A percentile compares a stretch with the other conserved stretches of the same genome.
phyloP scores from a whole-genome alignment of 345 rosid species.

The Diplotaxis tenuifolia region DNA sequence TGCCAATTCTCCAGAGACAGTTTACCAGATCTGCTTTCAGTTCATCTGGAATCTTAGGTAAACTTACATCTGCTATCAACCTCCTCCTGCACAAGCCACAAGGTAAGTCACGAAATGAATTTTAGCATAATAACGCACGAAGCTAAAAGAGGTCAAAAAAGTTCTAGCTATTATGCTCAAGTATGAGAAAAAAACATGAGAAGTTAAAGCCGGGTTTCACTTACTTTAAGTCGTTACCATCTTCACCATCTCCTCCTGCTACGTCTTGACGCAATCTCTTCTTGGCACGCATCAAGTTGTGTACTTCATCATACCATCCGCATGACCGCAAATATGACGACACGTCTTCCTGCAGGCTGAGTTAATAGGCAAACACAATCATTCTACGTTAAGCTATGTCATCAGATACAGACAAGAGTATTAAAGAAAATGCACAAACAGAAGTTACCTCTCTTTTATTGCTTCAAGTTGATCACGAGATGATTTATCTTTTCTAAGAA shows the following conservation, averaged over 20 bases:
- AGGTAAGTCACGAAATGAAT: not conserved
- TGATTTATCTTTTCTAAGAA: conserved; percentile 60
- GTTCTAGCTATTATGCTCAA: not conserved
- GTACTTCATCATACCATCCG: conserved; percentile 69
- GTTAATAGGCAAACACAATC: conserved; percentile 14
- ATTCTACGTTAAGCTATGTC: conserved; percentile 13
- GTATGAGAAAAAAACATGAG: not conserved
- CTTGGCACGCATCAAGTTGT: conserved; percentile 54
- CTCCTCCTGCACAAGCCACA: conserved; percentile 56
- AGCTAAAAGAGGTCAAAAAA: no score
- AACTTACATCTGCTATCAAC: conserved; percentile 67
- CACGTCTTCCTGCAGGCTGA: conserved; percentile 69
- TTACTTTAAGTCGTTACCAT: conserved; percentile 57
- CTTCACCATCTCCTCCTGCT: conserved; percentile 38
- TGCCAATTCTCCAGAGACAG: conserved; percentile 48
- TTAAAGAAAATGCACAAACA: conserved; percentile 13
- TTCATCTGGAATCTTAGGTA: conserved; percentile 63
- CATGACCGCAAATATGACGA: conserved; percentile 56
- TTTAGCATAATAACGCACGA: no score
- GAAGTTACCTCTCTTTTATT: conserved; percentile 68
- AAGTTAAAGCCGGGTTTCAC: conserved; percentile 17
- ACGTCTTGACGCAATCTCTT: conserved; percentile 51
- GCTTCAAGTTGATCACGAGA: conserved; percentile 60
- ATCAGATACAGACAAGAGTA: not conserved
- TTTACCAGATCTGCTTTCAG: conserved; percentile 68